Conservation (phyloP, 2,329 filamentous ascomycete genomes). For the Fusarium metavorans region DNA sequence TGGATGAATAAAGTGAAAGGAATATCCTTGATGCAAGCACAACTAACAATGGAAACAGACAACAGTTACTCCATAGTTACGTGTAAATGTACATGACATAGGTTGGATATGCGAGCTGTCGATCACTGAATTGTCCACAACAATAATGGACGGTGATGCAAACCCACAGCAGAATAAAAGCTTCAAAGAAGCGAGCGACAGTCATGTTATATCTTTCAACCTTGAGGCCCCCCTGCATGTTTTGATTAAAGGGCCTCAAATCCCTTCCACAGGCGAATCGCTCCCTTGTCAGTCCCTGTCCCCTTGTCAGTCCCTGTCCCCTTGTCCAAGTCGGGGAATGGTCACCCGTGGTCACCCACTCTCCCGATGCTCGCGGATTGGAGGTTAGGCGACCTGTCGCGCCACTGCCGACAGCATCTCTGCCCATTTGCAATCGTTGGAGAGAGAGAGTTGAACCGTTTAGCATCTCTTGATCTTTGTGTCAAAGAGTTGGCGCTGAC, state of each 20-base stretch:
- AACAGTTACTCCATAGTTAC: neutral
- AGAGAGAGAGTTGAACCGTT: neutral
- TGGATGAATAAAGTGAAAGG: neutral
- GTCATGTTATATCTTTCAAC: slow-evolving; percentile 5
- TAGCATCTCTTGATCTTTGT: neutral
- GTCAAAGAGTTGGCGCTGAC: neutral
- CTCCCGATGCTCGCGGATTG: neutral
- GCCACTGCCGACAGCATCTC: neutral
- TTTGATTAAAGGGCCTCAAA: slow-evolving; percentile 42
- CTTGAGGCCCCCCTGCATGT: slow-evolving; percentile 18
- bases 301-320: slow-evolving; percentile 25
- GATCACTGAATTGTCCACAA: neutral
- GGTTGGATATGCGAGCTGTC: neutral
- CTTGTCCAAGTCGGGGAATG: slow-evolving; percentile 18
- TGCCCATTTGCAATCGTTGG: neutral
- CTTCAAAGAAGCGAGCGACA: neutral
- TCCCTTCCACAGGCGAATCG: slow-evolving; percentile 30
- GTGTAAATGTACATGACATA: neutral
- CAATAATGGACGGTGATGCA: neutral
- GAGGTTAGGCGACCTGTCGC: neutral
- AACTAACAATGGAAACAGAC: neutral
- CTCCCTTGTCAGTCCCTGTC: slow-evolving; percentile 13
- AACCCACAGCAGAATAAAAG: neutral
- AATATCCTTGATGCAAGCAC: neutral
- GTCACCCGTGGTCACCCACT: neutral